Conservation (phyloP, 1,284 basidiomycete species). For the Anthracocystis setariae region DNA sequence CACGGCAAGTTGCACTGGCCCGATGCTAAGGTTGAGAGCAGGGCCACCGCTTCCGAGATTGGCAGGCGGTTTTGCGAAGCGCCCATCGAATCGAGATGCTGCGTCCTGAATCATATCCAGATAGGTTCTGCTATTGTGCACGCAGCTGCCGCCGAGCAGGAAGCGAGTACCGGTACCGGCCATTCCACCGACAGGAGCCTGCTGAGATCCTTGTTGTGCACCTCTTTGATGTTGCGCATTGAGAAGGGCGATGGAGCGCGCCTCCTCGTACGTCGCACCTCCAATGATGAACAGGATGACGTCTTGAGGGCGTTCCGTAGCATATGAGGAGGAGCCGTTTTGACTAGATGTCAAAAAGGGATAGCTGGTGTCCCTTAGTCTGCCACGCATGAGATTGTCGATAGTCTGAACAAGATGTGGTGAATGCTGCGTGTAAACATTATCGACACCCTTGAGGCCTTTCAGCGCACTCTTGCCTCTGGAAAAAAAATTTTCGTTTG, state of each 20-base stretch:
- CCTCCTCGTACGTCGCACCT: conserved; percentile 66
- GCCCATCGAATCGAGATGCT: conserved; percentile 53
- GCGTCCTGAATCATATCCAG: conserved; percentile 63
- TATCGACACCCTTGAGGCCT: conserved; percentile 97
- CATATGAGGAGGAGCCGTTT: not conserved
- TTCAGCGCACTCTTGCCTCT: conserved; percentile 94
- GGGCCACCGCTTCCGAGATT: conserved; percentile 33
- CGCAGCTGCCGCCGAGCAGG: conserved; percentile 62
- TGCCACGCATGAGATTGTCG: conserved; percentile 86
- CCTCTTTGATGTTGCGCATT: conserved; percentile 51
- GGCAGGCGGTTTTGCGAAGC: conserved; percentile 52
- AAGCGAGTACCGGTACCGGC: conserved; percentile 52
- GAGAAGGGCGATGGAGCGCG: conserved; percentile 58
- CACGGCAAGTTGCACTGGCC: conserved; percentile 56
- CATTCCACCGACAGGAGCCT: conserved; percentile 27
- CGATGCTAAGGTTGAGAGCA: conserved; percentile 57
- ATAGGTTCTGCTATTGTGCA: conserved; percentile 60
- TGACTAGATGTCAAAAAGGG: conserved; percentile 72
- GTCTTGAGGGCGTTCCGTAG: conserved; percentile 56
- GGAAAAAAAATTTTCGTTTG: conserved; percentile 92
- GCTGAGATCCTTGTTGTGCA: conserved; percentile 15
- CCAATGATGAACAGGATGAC: conserved; percentile 67
- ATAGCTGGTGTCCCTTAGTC: conserved; percentile 86
- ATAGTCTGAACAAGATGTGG: conserved; percentile 92
- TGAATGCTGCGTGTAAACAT: conserved; percentile 97